Base-by-base conservation (phyloP, 257 asterid species). In the Ophiorrhiza pumila region DNA sequence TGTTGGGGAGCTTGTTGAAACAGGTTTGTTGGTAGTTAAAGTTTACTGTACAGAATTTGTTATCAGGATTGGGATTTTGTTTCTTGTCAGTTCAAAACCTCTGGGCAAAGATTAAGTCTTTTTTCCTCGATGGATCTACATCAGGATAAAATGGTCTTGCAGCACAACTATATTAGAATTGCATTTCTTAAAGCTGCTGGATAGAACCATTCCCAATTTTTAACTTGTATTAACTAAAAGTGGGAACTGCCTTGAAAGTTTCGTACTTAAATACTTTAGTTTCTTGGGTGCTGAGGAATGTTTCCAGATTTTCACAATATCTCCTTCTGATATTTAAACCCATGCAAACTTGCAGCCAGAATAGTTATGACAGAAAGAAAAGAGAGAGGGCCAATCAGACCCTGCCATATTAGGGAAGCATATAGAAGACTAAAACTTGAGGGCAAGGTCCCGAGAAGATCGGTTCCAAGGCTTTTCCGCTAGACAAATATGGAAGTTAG, bases 351-450 rank as follows among this genome's bases (percentile, higher is more conserved):
- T 88, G 92, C 96, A 87, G 97, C 95, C 23, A 83, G 91, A 80
- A 71, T 85, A 29, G 96, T 94, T 67, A 94, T 94, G 99, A 68
- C 87, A 1, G 97, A 91, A 85, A 85, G 99, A 71, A 79, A 62
- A 60, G 97, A 94, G 69, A 66, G 87, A 3, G 97, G 99, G 69
- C 97, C 99, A 67, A 90, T 94, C 71, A 87, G 99, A 85, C 99
- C 99, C 32, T 90, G 97, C 84, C 99, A 90, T 83, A 81, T 94
- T 71, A 86, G 99, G 77, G 97, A 94, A 85, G 95, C 99, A 50
- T 94, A 90, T 37, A 83, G 97, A 81, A 87, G 97, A 77, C 62
- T 91, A n/a, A 94, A 91, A 76, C 87, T 86, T 45, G 99, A 90
- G 55, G 97, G 97, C 73, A 94, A 91, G 84, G 79, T 91, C 63